phyloP scores from a whole-genome alignment of 805 yeast species.

The Schwanniomyces sp. region DNA sequence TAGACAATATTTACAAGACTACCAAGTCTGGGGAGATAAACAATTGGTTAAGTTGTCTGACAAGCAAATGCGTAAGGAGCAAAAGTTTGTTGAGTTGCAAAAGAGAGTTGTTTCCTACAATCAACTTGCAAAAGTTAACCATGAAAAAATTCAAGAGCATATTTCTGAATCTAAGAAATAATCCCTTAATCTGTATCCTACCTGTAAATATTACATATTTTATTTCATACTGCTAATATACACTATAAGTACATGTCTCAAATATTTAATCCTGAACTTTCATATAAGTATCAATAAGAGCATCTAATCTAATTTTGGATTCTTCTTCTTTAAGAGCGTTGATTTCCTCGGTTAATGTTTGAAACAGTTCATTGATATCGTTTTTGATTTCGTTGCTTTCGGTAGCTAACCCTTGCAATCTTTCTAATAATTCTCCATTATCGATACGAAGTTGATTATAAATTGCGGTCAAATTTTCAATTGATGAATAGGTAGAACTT shows the following conservation, averaged over 20 bases:
- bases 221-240: neutral
- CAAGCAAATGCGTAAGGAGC: conserved; percentile 30
- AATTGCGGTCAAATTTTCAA: conserved; percentile 31
- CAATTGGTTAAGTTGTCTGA: conserved; percentile 51
- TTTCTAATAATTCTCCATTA: conserved; percentile 25
- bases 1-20: conserved; percentile 74
- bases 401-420: conserved; percentile 18
- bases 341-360: conserved; percentile 18
- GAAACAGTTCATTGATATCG: conserved; percentile 20
- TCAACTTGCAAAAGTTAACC: conserved; percentile 37
- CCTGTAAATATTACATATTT: neutral
- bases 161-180: conserved; percentile 3
- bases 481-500: conserved; percentile 17
- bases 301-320: conserved; percentile 21
- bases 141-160: conserved; percentile 14
- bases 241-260: conserved; percentile 1
- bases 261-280: neutral
- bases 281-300: conserved; percentile 17
- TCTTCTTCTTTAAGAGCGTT: conserved; percentile 15
- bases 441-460: conserved; percentile 37
- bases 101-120: conserved; percentile 41
- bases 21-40: conserved; percentile 75
- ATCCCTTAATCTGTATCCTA: neutral
- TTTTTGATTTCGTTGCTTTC: conserved; percentile 19
- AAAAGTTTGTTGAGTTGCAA: conserved; percentile 30